Base-by-base conservation (phyloP, 1,139 yeast genomes). In the Nadsonia commutata region DNA sequence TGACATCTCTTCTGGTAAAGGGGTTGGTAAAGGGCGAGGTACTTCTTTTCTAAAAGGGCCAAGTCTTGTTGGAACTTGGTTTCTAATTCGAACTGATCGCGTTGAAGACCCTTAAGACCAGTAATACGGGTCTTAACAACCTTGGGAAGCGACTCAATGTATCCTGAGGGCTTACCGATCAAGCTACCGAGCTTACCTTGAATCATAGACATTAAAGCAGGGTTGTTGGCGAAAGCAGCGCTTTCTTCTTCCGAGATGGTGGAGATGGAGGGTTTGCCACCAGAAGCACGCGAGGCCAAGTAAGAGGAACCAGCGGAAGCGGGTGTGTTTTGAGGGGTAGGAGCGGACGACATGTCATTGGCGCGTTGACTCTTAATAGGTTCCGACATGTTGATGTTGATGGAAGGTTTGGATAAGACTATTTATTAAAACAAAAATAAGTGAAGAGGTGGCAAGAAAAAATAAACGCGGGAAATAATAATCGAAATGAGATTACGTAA, bases 271-370 rank as follows among this genome's bases (percentile, higher is more conserved):
- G 94, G 94, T 50, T 49, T 53, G 39, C 52, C 53, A 27, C 78
- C 75, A 49, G 78, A 75, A 20, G 63, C 64, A 22, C 61, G 49
- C 8, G 33, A 27, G 71, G 72, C 64, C 72, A 78, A 60, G 82
- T 70, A 62, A 42, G 90, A 80, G 49, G 77, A 78, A 40, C 84
- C 74, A 38, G 82, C 83, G 23, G 94, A 80, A 3, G 97, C 83
- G 20, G 99, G 99, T 1, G 99, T 90, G 70, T 90, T 90, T 61
- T 93, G 98, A 11, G 99, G 99, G 2, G 99, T 90, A 42, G 99
- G 98, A 3, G 98, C 98, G 59, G 80, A 78, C 53, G 94, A 81
- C 54, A 86, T 77, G 60, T 83, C 85, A 58, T 80, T 80, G 52
- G 76, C 65, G 58, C 78, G 63, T 66, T 71, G 60, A 56, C 56